Evolutionary conservation across 1,139 yeast genomes (phyloP).

Genomic region (Sugiyamaella pinicola): DNA sequence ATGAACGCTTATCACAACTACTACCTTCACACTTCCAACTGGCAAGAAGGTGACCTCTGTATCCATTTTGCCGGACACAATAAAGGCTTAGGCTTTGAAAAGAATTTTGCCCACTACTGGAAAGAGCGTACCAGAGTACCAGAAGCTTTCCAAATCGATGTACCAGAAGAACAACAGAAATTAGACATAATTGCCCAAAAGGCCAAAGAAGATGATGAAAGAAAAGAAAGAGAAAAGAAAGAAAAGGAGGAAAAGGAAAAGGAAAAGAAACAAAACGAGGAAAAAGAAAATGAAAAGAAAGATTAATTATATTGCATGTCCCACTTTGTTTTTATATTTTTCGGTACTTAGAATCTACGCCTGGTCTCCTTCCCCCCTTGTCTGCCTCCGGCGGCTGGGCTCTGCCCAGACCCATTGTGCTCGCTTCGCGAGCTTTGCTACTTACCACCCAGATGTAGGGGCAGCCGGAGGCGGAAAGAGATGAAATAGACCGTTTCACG

Average conservation of each 20-base stretch:
- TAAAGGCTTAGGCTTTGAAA: conserved; percentile 16
- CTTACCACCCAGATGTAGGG: too few species aligned
- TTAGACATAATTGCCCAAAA: conserved; percentile 14
- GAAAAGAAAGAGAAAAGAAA: conserved; percentile 11
- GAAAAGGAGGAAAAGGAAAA: conserved; percentile 16
- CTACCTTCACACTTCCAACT: conserved; percentile 29
- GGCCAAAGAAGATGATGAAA: conserved; percentile 14
- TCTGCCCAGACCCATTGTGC: too few species aligned
- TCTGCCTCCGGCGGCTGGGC: too few species aligned
- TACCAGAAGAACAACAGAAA: conserved; percentile 8
- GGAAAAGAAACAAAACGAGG: conserved; percentile 9
- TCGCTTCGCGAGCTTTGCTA: too few species aligned
- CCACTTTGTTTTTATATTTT: too few species aligned
- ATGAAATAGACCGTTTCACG: too few species aligned
- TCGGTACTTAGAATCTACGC: too few species aligned
- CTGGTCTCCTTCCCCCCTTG: too few species aligned
- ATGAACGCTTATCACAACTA: conserved; percentile 38
- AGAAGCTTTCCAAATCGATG: conserved; percentile 21
- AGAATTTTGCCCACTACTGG: conserved; percentile 10
- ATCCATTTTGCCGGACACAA: conserved; percentile 37
- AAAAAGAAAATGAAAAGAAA: conserved; percentile 2
- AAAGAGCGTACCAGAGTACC: conserved; percentile 22
- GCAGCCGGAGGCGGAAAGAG: too few species aligned
- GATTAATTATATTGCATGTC: too few species aligned
- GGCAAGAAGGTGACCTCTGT: conserved; percentile 34